A percentile compares a stretch with the other conserved stretches of the same genome.
These are phyloP conservation scores for Fusarium fujikuroi DNA, from an alignment of 2,329 filamentous ascomycete genomes.

Conservation along the genomic window DNA sequence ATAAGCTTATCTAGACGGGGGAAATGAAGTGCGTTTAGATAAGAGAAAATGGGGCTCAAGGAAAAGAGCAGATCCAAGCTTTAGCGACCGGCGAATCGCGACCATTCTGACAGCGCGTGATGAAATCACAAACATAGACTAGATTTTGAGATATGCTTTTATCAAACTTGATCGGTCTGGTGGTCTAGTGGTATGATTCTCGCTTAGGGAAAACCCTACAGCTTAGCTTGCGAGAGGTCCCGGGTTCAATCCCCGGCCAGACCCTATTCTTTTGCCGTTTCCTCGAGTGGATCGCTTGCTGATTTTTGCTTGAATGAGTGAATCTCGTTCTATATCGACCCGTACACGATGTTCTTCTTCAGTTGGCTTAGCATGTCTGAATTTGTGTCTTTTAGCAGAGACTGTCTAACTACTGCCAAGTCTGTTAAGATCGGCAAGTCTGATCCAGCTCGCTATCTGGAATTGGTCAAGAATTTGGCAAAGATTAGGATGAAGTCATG, in stretches of 20 bases:
- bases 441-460: background rate
- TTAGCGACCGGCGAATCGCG: fast-evolving
- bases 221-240: slow-evolving; percentile 56
- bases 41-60: background rate
- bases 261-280: slow-evolving; percentile 40
- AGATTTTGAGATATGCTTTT: fast-evolving
- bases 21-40: background rate
- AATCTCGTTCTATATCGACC: fast-evolving
- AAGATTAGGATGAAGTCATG: fast-evolving
- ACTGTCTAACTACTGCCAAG: fast-evolving
- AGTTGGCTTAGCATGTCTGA: too few relatives aligned
- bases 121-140: fast-evolving
- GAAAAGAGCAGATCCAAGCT: background rate
- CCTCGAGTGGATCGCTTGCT: fast-evolving
- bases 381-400: fast-evolving
- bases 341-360: fast-evolving
- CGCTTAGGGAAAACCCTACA: slow-evolving; percentile 10
- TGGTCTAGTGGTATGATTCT: background rate
- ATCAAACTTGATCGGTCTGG: background rate
- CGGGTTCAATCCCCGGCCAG: slow-evolving; percentile 60
- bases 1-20: background rate
- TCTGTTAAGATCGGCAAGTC: too few relatives aligned
- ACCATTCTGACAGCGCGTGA: too few relatives aligned
- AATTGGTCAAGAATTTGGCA: fast-evolving
- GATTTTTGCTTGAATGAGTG: too few relatives aligned